Base-by-base conservation (phyloP, 169 alveolate species). In the Plasmodium fragile region DNA sequence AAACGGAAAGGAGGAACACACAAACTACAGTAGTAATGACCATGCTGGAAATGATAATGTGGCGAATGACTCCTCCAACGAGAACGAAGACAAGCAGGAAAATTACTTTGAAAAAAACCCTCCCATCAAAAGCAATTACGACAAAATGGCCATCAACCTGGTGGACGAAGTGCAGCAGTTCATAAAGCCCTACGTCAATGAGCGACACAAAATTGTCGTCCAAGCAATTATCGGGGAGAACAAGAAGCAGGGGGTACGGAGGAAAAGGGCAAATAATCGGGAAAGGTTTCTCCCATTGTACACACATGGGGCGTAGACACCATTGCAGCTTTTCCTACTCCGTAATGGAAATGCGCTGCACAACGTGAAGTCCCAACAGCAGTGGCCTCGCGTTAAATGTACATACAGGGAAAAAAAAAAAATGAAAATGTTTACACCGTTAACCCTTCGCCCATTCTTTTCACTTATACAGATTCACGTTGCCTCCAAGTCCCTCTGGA, bases 401-500 rank as follows among this genome's bases (percentile, higher is more conserved):
- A 30, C 59, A 70, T 70, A 43, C n/a, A 80, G 55, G 55, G 6
- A 39, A 79, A 32, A 80, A 52, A 49, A 30, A 80, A 11, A 80
- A 32, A 80, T 80, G 39, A 18, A 80, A 22, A 80, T 41, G 11
- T 81, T 59, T n/a, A 30, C 4, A 4, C 77, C 4, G 55, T 13
- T 72, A 22, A 6, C 70, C 41, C 43, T 81, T 32, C 16, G 43
- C 69, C 28, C 53, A 28, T 78, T 79, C 72, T 18, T 55, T 78
- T 55, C 70, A 22, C 22, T 28, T 59, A 11, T 83, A 34, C 36
- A 89, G 94, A 43, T 89, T 77, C 94, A 89, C 81, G 81, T 89
- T 41, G 94, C 94, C 32, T 89, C 94, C 75, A 89, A 89, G 49
- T 89, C 94, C 13, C 94, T 89, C 32, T 89, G 94, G 94, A 89